These are phyloP conservation scores for Phytopythium sindhum DNA, from an alignment of 352 stramenopile species.

Conservation along the genomic window DNA sequence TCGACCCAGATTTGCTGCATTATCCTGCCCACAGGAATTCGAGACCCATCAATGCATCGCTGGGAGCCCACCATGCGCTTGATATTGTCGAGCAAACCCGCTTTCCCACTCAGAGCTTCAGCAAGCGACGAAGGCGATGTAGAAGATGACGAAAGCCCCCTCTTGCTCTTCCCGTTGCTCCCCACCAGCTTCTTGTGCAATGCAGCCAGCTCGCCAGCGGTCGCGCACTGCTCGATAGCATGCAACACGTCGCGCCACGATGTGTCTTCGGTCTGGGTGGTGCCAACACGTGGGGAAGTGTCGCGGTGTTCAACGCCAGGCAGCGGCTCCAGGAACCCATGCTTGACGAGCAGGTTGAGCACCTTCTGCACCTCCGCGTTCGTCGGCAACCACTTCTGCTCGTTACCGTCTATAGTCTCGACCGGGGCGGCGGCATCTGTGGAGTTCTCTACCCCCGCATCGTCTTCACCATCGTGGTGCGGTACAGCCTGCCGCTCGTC, in stretches of 20 bases:
- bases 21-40: slow-evolving; percentile 52
- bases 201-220: slow-evolving; percentile 33
- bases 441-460: background rate
- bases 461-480: slow-evolving; percentile 4
- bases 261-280: background rate
- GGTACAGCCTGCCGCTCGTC: background rate
- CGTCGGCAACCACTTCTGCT: slow-evolving; percentile 11
- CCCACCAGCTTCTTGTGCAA: slow-evolving; percentile 61
- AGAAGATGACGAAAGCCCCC: background rate
- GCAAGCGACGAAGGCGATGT: slow-evolving; percentile 5
- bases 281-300: background rate
- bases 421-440: background rate
- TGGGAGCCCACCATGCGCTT: slow-evolving; percentile 52
- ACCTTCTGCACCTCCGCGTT: slow-evolving; percentile 35
- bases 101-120: slow-evolving; percentile 21
- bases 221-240: slow-evolving; percentile 53
- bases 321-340: slow-evolving; percentile 33
- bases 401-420: background rate
- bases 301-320: slow-evolving; percentile 7
- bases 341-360: slow-evolving; percentile 37
- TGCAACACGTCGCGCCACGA: slow-evolving; percentile 26
- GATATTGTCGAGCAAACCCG: slow-evolving; percentile 36
- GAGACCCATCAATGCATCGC: slow-evolving; percentile 65
- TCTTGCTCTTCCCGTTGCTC: slow-evolving; percentile 24
- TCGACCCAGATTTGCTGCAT: slow-evolving; percentile 62